These are phyloP conservation scores for Leucogyrophana mollusca DNA, from an alignment of 768 basidiomycete species.

Conservation along the genomic window DNA sequence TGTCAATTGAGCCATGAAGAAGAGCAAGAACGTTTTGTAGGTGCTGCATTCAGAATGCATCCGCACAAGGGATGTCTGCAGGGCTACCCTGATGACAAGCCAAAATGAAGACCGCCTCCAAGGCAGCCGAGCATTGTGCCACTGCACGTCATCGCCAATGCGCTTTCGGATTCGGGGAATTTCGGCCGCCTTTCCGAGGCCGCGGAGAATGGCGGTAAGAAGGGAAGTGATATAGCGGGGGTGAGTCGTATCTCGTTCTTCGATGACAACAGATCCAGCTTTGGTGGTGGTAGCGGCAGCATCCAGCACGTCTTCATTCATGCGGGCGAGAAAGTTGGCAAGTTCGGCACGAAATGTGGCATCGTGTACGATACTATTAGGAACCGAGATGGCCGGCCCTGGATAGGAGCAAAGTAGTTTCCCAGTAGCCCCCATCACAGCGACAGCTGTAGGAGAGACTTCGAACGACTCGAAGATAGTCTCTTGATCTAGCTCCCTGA, in stretches of 20 bases:
- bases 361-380: slow-evolving; percentile 24
- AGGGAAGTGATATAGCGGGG: slow-evolving; percentile 21
- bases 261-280: slow-evolving; percentile 24
- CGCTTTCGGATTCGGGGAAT: slow-evolving; percentile 19
- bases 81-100: slow-evolving; percentile 31
- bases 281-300: slow-evolving; percentile 32
- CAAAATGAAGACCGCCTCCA: slow-evolving; percentile 38
- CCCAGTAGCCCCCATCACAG: slow-evolving; percentile 31
- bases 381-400: slow-evolving; percentile 34
- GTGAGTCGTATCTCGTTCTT: slow-evolving; percentile 10
- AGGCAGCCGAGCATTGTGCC: slow-evolving; percentile 19
- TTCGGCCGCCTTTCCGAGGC: slow-evolving; percentile 8
- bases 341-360: slow-evolving; percentile 33
- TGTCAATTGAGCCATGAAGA: slow-evolving; percentile 31
- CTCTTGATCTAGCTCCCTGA: slow-evolving; percentile 20
- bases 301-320: slow-evolving; percentile 31
- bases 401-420: slow-evolving; percentile 43
- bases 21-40: slow-evolving; percentile 52
- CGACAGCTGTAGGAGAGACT: slow-evolving; percentile 28
- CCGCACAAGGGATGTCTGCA: slow-evolving; percentile 30
- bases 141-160: slow-evolving; percentile 22
- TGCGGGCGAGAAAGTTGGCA: slow-evolving; percentile 34
- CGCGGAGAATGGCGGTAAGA: slow-evolving; percentile 20
- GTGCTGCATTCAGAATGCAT: slow-evolving; percentile 8
- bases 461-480: slow-evolving; percentile 42